A percentile compares a stretch with the other conserved stretches of the same genome.
These are phyloP conservation scores for Kwoniella sp. DNA, from an alignment of 768 basidiomycete genomes.

Conservation along the genomic window DNA sequence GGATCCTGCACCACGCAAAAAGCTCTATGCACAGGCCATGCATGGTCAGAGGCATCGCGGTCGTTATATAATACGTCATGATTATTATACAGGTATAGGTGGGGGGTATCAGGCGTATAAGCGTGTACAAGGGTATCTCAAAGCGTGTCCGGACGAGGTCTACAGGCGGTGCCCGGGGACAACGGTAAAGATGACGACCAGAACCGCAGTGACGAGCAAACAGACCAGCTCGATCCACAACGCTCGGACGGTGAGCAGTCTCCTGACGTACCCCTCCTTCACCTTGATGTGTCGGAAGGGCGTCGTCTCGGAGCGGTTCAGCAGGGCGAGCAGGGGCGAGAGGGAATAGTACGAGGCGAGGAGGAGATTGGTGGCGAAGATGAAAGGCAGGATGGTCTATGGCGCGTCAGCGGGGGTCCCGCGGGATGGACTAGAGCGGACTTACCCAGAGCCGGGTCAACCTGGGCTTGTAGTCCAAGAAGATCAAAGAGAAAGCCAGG, in stretches of 20 bases:
- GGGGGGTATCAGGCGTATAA: too few species aligned
- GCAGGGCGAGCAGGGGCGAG: constrained; percentile 89
- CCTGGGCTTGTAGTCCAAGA: constrained; percentile 88
- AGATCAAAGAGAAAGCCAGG: constrained; percentile 82
- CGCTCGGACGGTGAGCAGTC: constrained; percentile 79
- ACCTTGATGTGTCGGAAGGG: constrained; percentile 91
- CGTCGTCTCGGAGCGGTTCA: constrained; percentile 91
- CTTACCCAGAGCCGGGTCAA: constrained; percentile 90
- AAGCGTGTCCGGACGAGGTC: too few species aligned
- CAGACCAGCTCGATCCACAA: constrained; percentile 66
- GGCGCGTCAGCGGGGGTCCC: neutral
- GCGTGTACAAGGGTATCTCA: too few species aligned
- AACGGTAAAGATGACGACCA: constrained; percentile 91
- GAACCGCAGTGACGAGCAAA: constrained; percentile 66
- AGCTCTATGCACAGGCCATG: too few species aligned
- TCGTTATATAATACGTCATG: too few species aligned
- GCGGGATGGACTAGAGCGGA: constrained; percentile 33
- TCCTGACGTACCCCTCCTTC: constrained; percentile 88
- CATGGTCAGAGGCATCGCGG: too few species aligned
- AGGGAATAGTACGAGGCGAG: constrained; percentile 96
- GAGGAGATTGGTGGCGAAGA: constrained; percentile 81
- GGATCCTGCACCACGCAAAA: too few species aligned
- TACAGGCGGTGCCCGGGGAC: constrained; percentile 89
- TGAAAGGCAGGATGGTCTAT: constrained; percentile 91
- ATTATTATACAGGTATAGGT: too few species aligned